Percentiles rank a stretch among this genome's conserved stretches.
Evolutionary conservation across 139 green algal species (phyloP).

Genomic region (Axilococcus clingmanii): DNA sequence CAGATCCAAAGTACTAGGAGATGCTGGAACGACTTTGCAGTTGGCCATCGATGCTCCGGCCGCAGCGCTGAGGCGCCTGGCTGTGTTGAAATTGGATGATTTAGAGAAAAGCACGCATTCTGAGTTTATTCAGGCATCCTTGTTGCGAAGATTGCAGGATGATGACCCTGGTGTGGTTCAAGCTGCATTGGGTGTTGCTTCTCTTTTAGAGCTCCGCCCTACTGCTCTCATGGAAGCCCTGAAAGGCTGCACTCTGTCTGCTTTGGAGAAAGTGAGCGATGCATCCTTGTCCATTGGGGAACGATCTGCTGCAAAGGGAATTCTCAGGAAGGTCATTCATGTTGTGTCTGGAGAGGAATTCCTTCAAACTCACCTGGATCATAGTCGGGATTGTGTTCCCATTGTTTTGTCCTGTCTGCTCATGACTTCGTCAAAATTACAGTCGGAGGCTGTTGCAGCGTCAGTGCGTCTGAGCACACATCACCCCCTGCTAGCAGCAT

Average conservation of each 20-base stretch:
- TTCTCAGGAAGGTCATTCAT: conserved; percentile 12
- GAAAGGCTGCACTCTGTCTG: conserved; percentile 1
- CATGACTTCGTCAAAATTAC: neutral
- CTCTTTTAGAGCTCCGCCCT: conserved; percentile 7
- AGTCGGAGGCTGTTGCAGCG: neutral
- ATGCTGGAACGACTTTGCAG: conserved; percentile 16
- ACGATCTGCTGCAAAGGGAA: conserved; percentile 10
- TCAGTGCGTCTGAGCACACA: too few relatives aligned
- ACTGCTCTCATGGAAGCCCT: conserved; percentile 13
- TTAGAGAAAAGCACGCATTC: neutral
- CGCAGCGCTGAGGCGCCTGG: conserved; percentile 10
- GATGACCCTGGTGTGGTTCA: conserved; percentile 25
- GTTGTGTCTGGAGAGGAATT: conserved; percentile 7
- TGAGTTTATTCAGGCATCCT: neutral
- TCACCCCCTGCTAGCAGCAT: neutral
- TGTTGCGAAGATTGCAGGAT: conserved; percentile 28
- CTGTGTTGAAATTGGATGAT: conserved; percentile 9
- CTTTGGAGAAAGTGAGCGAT: conserved; percentile 1
- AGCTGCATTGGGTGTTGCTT: conserved; percentile 2
- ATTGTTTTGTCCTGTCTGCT: neutral
- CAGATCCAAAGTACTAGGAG: too few relatives aligned
- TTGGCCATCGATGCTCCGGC: conserved; percentile 20
- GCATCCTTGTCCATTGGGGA: neutral
- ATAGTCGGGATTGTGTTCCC: neutral
- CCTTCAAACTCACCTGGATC: neutral